Evolutionary conservation across 352 stramenopile genomes (phyloP), one percentile per base, ranked within the genome.

Genomic region (Pythium guiyangense): DNA sequence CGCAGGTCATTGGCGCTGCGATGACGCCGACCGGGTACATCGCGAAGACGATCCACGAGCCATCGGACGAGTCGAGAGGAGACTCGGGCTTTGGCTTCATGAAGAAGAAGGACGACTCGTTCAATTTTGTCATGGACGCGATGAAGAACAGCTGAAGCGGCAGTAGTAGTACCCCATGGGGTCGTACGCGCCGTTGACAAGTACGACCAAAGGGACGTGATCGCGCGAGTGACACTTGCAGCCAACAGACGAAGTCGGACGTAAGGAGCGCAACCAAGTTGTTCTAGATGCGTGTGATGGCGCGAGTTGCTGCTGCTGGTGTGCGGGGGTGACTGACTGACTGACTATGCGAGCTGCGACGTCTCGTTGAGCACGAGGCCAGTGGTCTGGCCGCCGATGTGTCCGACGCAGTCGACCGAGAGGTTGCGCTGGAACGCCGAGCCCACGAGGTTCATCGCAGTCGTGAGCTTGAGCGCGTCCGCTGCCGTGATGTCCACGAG

Each of bases 101-200:
- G 76, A 92, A 92, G 75, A 88, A 87, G 67, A 83, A 86, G 52
- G 81, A 94, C 49, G 84, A 94, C 70, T 94, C 84, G 60, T 94
- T 94, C 66, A 94, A 91, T 76, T 94, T 94, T 60, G 74, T 94
- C 52, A 84, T 88, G 74, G 84, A 94, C 57, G 81, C 82, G 39
- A 94, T 94, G 84, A 94, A 94, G 77, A 91, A 91, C 76, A 79
- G 78, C 66, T 91, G 68, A 70, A 5, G 17, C n/a, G 12, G n/a
- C n/a, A 62, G 88, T 5, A 86, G 71, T 88, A 84, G 27, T 50
- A n/a, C 45, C 22, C 22, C 26, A 2, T n/a, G 42, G 9, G 42
- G 20, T 27, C 11, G 43, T 22, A 8, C 15, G n/a, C n/a, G n/a
- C n/a, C n/a, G n/a, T n/a, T n/a, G n/a, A n/a, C n/a, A n/a, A n/a